Evolutionary conservation across 768 basidiomycete species (phyloP).

Genomic region (Amanita polypyramis): DNA sequence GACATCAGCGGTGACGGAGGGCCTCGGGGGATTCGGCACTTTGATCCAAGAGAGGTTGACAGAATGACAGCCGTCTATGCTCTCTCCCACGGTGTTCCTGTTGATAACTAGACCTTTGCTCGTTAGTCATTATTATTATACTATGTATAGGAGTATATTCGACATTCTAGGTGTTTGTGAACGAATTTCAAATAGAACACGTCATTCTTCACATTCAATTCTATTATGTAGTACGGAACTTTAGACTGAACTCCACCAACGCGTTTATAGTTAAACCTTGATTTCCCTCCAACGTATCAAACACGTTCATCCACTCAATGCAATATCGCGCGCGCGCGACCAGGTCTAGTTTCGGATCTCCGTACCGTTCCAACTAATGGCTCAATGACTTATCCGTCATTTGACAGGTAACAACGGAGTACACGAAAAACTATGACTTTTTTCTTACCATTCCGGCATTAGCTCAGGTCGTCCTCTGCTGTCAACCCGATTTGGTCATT

Average conservation of each 20-base stretch:
- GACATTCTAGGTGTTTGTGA: neutral
- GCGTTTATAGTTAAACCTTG: neutral
- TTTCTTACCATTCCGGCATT: too few species aligned
- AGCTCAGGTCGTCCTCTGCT: too few species aligned
- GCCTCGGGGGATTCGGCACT: neutral
- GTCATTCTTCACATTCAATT: too few species aligned
- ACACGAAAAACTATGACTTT: too few species aligned
- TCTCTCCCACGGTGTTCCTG: conserved; percentile 1
- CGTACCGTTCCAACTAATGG: neutral
- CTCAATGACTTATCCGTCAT: too few species aligned
- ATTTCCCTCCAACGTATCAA: neutral
- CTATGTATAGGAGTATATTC: neutral
- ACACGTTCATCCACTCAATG: neutral
- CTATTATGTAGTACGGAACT: neutral
- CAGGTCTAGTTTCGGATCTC: neutral
- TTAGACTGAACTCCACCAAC: conserved; percentile 1
- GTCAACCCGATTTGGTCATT: too few species aligned
- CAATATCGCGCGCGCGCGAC: neutral
- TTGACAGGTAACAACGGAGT: too few species aligned
- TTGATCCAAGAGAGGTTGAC: neutral
- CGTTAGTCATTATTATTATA: neutral
- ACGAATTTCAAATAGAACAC: neutral
- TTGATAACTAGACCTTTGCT: neutral
- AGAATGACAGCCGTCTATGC: neutral
- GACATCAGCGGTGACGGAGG: conserved; percentile 3